Evolutionary conservation across 345 rosid genomes (phyloP).

Genomic region (Gossypium australe): DNA sequence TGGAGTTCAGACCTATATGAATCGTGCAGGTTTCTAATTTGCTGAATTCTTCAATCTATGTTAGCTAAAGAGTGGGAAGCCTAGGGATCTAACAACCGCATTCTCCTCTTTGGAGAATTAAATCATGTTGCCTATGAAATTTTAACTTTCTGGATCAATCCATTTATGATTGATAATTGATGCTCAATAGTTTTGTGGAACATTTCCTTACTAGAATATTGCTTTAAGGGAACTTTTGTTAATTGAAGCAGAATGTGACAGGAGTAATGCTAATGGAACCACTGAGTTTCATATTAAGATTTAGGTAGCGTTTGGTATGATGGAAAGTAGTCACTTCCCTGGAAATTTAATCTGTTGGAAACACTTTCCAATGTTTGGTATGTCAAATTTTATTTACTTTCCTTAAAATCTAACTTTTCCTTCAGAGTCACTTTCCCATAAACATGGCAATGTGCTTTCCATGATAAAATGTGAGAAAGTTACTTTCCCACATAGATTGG

Average conservation of each 20-base stretch:
- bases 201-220: neutral
- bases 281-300: neutral
- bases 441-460: too few species aligned
- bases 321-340: too few species aligned
- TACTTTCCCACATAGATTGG: too few species aligned
- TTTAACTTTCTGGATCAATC: neutral
- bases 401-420: too few species aligned
- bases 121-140: neutral
- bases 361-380: too few species aligned
- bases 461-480: too few species aligned
- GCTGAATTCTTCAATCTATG: neutral
- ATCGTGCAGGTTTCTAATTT: neutral
- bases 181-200: neutral
- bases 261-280: neutral
- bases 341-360: too few species aligned
- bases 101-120: neutral
- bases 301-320: neutral
- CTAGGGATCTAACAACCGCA: neutral
- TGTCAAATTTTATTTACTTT: too few species aligned
- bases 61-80: neutral
- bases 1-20: neutral
- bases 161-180: neutral
- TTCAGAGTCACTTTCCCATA: too few species aligned
- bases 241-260: neutral
- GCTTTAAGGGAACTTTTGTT: neutral